A percentile compares a stretch with the other conserved stretches of the same genome.
Conservation (phyloP, 306 rosid species). For the Corylus heterophylla region DNA sequence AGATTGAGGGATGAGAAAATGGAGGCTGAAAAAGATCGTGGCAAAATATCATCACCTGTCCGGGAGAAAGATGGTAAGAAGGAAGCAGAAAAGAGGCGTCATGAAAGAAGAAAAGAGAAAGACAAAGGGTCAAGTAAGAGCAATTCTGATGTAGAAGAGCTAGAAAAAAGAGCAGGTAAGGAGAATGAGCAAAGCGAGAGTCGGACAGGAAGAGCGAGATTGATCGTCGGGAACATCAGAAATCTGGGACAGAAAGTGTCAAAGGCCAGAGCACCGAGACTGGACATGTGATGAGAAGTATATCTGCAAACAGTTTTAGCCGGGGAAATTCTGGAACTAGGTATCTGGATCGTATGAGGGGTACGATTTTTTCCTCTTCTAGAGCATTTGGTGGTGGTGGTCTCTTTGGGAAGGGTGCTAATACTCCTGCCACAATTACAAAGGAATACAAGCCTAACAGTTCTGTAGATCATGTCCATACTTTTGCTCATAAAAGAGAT, state of each 20-base stretch:
- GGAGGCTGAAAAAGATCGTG: conserved; percentile 73
- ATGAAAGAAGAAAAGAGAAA: conserved; percentile 81
- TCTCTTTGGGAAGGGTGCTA: conserved; percentile 75
- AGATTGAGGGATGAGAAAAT: conserved; percentile 84
- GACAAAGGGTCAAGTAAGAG: conserved; percentile 93
- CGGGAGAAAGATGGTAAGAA: conserved; percentile 71
- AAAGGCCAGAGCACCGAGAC: conserved; percentile 57
- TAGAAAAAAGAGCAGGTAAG: conserved; percentile 80
- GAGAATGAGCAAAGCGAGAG: conserved; percentile 78
- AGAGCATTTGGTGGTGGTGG: conserved; percentile 80
- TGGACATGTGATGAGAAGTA: conserved; percentile 54
- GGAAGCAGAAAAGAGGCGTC: conserved; percentile 86
- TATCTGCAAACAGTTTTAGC: conserved; percentile 43
- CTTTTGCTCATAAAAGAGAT: conserved; percentile 59
- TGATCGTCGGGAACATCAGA: conserved; percentile 66
- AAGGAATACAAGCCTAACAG: conserved; percentile 69
- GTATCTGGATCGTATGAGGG: conserved; percentile 90
- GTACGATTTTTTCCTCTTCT: conserved; percentile 84
- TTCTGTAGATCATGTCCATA: conserved; percentile 66
- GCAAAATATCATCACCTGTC: conserved; percentile 48
- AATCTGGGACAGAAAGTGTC: conserved; percentile 54
- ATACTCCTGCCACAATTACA: conserved; percentile 41
- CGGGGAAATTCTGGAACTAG: conserved; percentile 78
- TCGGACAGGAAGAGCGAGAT: conserved; percentile 63
- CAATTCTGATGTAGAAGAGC: conserved; percentile 92